Base-by-base conservation (phyloP, 371 early-diverging fungal genomes). In the Mucor circinelloides region DNA sequence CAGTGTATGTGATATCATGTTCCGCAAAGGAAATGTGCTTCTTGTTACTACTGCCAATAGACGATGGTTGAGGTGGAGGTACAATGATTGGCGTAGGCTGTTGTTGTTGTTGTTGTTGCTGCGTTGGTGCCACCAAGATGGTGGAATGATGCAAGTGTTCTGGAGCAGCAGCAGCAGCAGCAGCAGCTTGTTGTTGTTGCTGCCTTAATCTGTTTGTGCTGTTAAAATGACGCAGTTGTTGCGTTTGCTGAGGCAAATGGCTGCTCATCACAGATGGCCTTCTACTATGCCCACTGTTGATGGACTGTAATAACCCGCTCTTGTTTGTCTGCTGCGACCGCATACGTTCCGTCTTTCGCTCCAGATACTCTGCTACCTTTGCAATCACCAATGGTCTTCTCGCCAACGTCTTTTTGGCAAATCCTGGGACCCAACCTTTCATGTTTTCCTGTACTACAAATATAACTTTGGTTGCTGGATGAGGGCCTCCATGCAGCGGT, bases 341-440 rank as follows among this genome's bases (percentile, higher is more conserved):
- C 70, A 78, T 70, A 13, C 81, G 85, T 3, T 84, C 82, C 13
- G 89, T 84, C 62, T 90, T 86, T 68, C 85, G 85, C 46, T 86
- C 84, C 36, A 91, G 79, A 63, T 91, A 90, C 13, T 83, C 85
- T 27, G 89, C 87, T 52, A 91, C 77, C 12, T 80, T 79, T 9
- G 87, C 81, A 63, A 90, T 86, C 27, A 87, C 89, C 1, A 90
- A 70, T 15, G 91, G 89, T 25, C 90, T 80, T 57, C 87, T 78
- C 0, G 89, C 86, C 32, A 90, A 78, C 23, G 89, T 76, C 50
- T 88, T 85, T 69, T 85, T 87, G 3, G 89, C 87, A 57, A 91
- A 86, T 28, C 85, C 82, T 38, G 90, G 89, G 12, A 91, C 72
- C 84, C 90, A 83, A 13, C 89, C 90, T 48, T 78, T 79, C 67